Evolutionary conservation across 164 flowering plant species (phyloP).

Genomic region (Akebia trifoliata): DNA sequence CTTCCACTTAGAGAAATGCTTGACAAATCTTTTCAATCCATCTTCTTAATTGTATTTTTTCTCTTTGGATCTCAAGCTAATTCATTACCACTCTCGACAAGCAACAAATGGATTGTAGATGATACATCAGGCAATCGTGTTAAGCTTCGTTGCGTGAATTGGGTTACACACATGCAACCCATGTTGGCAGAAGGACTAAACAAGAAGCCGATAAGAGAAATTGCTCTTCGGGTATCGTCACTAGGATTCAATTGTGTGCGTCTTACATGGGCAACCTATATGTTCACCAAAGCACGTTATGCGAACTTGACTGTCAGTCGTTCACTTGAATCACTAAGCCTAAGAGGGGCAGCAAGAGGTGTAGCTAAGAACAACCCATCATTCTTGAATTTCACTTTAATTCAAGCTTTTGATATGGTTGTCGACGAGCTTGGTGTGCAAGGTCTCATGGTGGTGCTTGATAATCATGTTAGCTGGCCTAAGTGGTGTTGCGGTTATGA

Average conservation of each 20-base stretch:
- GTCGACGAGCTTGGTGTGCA: constrained; percentile 21
- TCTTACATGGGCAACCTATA: constrained; percentile 41
- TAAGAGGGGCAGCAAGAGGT: constrained; percentile 20
- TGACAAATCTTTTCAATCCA: not conserved
- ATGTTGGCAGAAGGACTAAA: constrained; percentile 47
- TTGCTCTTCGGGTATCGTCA: constrained; percentile 20
- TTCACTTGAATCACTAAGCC: constrained; percentile 17
- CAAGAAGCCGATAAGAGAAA: constrained; percentile 30
- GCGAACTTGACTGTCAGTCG: constrained; percentile 20
- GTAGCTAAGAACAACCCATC: constrained; percentile 29
- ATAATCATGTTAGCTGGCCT: constrained; percentile 39
- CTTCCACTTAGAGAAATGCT: not conserved
- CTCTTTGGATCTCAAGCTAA: constrained; percentile 9
- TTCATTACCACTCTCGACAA: constrained; percentile 41
- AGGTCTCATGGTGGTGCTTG: constrained; percentile 35
- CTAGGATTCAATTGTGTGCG: constrained; percentile 52
- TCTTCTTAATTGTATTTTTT: not conserved
- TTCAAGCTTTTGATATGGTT: constrained; percentile 28
- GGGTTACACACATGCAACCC: constrained; percentile 42
- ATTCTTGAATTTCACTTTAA: constrained; percentile 20
- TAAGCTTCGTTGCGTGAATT: constrained; percentile 47
- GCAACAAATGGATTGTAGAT: constrained; percentile 41
- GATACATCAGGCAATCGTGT: constrained; percentile 30
- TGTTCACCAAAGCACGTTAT: constrained; percentile 27
- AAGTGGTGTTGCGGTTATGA: constrained; percentile 36